phyloP scores from a whole-genome alignment of 2,329 filamentous ascomycete genomes.

The Drechslerella dactyloides region DNA sequence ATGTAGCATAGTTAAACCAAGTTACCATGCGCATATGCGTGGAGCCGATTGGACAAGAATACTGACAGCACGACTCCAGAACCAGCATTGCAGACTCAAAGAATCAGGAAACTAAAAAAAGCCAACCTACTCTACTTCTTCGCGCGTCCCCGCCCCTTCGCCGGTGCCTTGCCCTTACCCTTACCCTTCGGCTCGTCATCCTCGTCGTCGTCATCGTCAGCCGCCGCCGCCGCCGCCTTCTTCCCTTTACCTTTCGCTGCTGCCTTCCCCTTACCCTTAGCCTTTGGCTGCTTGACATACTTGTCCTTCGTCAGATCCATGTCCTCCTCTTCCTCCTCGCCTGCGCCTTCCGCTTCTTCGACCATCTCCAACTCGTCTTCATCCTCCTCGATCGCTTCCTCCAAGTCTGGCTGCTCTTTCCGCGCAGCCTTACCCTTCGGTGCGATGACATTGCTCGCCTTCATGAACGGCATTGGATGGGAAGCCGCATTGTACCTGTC shows the following conservation, averaged over 20 bases:
- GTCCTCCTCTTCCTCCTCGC: constrained; percentile 75
- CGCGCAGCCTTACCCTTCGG: constrained; percentile 66
- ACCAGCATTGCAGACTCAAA: not conserved
- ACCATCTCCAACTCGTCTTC: constrained; percentile 73
- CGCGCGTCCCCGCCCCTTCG: constrained; percentile 30
- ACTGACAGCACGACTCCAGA: not conserved
- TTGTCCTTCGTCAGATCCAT: constrained; percentile 92
- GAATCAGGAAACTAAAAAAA: not conserved
- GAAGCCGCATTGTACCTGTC: constrained; percentile 80
- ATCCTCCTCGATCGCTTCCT: constrained; percentile 93
- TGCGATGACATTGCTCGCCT: constrained; percentile 72
- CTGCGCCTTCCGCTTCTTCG: constrained; percentile 62
- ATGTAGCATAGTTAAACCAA: no score
- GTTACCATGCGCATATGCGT: no score
- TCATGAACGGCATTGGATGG: constrained; percentile 95
- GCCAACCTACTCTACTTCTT: constrained; percentile 33
- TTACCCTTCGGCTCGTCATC: constrained; percentile 56
- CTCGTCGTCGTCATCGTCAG: constrained; percentile 34
- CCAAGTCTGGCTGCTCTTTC: constrained; percentile 85
- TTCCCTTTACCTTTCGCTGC: constrained; percentile 55
- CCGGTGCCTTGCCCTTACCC: constrained; percentile 35
- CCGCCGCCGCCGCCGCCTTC: constrained; percentile 57
- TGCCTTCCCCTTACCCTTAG: constrained; percentile 65
- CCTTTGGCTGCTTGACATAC: constrained; percentile 92
- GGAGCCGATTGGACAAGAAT: no score